These are phyloP conservation scores for Crotalaria pallida DNA, from an alignment of 306 rosid genomes.

Conservation along the genomic window DNA sequence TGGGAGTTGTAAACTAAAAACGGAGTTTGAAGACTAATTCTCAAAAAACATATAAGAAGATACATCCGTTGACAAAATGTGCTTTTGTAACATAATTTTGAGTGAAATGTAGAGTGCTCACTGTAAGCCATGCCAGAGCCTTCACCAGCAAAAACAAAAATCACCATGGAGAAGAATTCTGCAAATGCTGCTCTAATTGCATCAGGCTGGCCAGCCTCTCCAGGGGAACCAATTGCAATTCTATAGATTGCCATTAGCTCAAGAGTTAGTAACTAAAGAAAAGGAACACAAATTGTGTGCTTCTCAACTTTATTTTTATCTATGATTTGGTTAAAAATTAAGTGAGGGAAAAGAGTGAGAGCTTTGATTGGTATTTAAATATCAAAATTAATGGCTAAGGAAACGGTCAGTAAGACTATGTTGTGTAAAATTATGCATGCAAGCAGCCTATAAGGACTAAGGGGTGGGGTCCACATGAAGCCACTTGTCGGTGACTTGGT, in stretches of 20 bases:
- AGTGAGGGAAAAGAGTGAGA: background rate
- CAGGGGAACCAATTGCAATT: constrained; percentile 60
- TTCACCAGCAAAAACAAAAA: constrained; percentile 83
- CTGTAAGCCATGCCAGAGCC: constrained; percentile 86
- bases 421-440: background rate
- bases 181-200: constrained; percentile 79
- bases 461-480: constrained; percentile 2
- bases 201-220: constrained; percentile 75
- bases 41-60: too few species aligned
- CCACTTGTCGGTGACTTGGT: constrained; percentile 20
- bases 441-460: background rate
- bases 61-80: too few species aligned
- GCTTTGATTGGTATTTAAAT: constrained; percentile 17
- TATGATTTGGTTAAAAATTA: constrained; percentile 7
- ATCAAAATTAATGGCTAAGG: constrained; percentile 31
- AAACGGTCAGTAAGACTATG: constrained; percentile 33
- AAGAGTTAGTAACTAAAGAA: background rate
- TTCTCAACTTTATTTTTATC: background rate
- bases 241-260: constrained; percentile 41
- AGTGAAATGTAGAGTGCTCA: constrained; percentile 16
- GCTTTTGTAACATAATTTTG: background rate
- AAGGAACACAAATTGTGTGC: background rate
- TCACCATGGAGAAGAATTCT: constrained; percentile 75
- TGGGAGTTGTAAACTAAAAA: too few species aligned
- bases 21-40: too few species aligned